Evolutionary conservation across 768 basidiomycete genomes (phyloP), one percentile per base, ranked within the genome.

Genomic region (Hygrophorus pudorinus): DNA sequence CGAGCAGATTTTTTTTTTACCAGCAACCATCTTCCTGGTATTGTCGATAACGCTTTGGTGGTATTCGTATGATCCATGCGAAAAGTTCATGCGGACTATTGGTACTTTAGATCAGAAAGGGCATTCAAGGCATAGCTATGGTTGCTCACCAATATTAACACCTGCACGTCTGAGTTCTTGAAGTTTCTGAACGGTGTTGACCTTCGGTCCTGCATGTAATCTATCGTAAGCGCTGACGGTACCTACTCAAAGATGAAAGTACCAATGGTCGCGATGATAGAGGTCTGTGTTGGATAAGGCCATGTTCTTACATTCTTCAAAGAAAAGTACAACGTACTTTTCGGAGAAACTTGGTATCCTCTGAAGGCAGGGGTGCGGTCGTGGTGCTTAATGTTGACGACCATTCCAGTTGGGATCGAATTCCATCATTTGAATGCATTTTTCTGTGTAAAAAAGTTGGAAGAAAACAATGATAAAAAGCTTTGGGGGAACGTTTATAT

Each of bases 1-100:
- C 6, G 6, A 28, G 6, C n/a, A 27, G 13, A 33, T 44, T 45
- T 39, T 16, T 32, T 45, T 60, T 78, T 54, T 53, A 91, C 90
- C 66, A 34, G 78, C 77, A 43, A 89, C 75, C 72, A 85, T 82
- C 60, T 81, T 82, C 57, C 93, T 76, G 41, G 91, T 85, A 73
- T 98, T 98, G 71, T 98, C 93, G 61, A 99, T 91, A 54, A 98
- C 96, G 52, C 88, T 92, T 70, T 99, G 92, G 69, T 98, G 96
- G 64, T 94, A 98, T 57, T 92, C 91, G 65, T 99, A 93, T 45
- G 84, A 85, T 38, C 96, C 96, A 79, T 99, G 96, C 44, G 94
- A 98, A 64, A 98, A 99, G 76, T 99, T 99, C 96, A 99, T 98
- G 67, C 96, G 93, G 51, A 99, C 96, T 97, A 24, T 24, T 24